phyloP scores from a whole-genome alignment of 2,329 filamentous ascomycete genomes.

The Microdochium nivale region DNA sequence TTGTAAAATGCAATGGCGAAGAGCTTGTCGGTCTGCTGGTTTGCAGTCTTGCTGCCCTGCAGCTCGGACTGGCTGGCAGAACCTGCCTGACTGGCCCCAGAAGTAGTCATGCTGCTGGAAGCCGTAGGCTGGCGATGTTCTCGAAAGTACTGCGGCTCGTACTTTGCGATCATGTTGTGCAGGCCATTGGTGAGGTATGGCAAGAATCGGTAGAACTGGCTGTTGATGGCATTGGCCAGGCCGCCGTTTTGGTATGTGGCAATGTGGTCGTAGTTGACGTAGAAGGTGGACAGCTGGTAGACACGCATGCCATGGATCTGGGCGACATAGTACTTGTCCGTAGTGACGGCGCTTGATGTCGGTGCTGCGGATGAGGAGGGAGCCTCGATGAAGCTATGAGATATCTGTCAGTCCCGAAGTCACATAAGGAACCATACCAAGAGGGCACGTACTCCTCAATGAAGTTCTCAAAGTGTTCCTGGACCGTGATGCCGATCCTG shows the following conservation, averaged over 20 bases:
- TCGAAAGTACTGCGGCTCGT: conserved; percentile 89
- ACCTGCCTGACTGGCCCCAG: conserved; percentile 54
- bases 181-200: conserved; percentile 84
- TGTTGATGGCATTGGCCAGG: conserved; percentile 76
- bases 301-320: conserved; percentile 71
- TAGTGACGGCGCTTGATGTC: conserved; percentile 61
- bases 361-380: conserved; percentile 54
- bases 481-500: conserved; percentile 64
- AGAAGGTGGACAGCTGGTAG: conserved; percentile 74
- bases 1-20: conserved; percentile 94
- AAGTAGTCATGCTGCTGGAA: conserved; percentile 62
- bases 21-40: conserved; percentile 94
- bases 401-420: conserved; percentile 1
- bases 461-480: conserved; percentile 71
- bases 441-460: conserved; percentile 55
- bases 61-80: conserved; percentile 55
- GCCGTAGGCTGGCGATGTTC: conserved; percentile 81
- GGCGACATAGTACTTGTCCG: conserved; percentile 77
- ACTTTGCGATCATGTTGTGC: conserved; percentile 88
- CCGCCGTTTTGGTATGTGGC: conserved; percentile 68
- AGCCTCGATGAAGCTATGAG: conserved; percentile 56
- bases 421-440: not conserved
- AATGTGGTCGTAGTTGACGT: conserved; percentile 82
- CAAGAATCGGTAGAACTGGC: conserved; percentile 89
- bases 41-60: conserved; percentile 66